Conservation (phyloP, 106 monocot genomes). For the Apostasia shenzhenica region DNA sequence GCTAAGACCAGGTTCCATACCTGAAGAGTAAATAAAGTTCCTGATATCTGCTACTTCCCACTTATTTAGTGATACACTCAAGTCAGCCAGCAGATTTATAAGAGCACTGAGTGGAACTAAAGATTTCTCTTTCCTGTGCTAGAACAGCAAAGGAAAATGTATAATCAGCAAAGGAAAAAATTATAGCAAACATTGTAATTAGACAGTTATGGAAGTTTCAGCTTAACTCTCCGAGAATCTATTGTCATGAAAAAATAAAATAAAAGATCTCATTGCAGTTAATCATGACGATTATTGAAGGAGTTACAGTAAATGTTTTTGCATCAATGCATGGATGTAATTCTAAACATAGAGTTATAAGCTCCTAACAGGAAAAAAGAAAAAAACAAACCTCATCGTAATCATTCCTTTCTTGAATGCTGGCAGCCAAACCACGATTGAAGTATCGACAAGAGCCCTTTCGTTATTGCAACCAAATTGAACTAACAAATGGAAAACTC, state of each 20-base stretch:
- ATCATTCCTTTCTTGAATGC: conserved; percentile 88
- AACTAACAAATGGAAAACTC: conserved; percentile 75
- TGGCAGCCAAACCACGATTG: conserved; percentile 92
- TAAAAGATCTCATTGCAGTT: background rate
- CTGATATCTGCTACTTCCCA: conserved; percentile 95
- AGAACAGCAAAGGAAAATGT: conserved; percentile 18
- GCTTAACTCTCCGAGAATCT: background rate
- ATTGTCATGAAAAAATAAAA: background rate
- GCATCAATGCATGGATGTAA: background rate
- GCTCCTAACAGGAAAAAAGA: background rate
- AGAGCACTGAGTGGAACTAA: conserved; percentile 55
- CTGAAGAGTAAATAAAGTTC: conserved; percentile 74
- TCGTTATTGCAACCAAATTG: conserved; percentile 97
- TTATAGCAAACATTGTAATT: conserved; percentile 4
- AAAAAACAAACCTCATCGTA: conserved; percentile 63
- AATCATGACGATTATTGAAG: background rate
- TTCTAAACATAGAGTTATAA: background rate
- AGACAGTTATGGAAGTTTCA: background rate
- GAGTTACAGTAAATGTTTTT: background rate
- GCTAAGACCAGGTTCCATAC: conserved; percentile 52
- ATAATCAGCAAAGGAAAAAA: background rate
- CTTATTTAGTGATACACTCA: conserved; percentile 82
- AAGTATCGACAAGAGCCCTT: conserved; percentile 94
- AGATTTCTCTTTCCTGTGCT: conserved; percentile 82
- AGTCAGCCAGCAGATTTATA: conserved; percentile 71